Base-by-base conservation (phyloP, 352 stramenopile genomes). In the Globisporangium iwayamae region DNA sequence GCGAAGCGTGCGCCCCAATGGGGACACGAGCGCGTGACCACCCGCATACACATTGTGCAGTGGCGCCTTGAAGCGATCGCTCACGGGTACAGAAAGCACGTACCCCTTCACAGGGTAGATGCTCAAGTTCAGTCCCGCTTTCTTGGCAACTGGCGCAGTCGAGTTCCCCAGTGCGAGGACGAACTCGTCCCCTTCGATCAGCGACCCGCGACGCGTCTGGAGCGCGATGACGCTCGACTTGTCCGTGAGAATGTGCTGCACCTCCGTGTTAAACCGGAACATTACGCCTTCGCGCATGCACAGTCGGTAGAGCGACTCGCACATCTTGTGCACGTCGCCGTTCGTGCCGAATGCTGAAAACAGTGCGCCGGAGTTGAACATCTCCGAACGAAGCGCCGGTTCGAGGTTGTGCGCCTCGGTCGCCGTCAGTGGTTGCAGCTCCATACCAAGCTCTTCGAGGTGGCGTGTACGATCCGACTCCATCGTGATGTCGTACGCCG, bases 301-400 rank as follows among this genome's bases (percentile, higher is more conserved):
- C 20, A 94, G 71, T 10, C 76, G 70, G 67, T 91, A 90, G 18
- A 95, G 79, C 50, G 85, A 88, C 61, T 90, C 72, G 62, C 87
- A 95, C 78, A 92, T 92, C 74, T 95, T 95, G 75, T 95, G 84
- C 56, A 95, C 85, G 65, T 95, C 87, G 53, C 87, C 87, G 71
- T 87, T 95, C 11, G 87, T 94, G 18, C 85, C 87, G 56, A 90
- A 93, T 3, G 85, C 79, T 28, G 83, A 94, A 47, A 93, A 82
- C 50, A 95, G 72, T 0, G 85, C 87, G 11, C 87, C 87, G 0
- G 85, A 68, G 4, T 72, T 65, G 53, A 85, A 90, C 62, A 95
- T 74, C 30, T 83, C 79, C 0, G 68, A 66, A 0, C 77, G 74
- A 32, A 95, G 54, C 2, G 83, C 71, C 20, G 87, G 81, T 59